phyloP scores from a whole-genome alignment of 75 land plant genomes.

The Larix kaempferi region DNA sequence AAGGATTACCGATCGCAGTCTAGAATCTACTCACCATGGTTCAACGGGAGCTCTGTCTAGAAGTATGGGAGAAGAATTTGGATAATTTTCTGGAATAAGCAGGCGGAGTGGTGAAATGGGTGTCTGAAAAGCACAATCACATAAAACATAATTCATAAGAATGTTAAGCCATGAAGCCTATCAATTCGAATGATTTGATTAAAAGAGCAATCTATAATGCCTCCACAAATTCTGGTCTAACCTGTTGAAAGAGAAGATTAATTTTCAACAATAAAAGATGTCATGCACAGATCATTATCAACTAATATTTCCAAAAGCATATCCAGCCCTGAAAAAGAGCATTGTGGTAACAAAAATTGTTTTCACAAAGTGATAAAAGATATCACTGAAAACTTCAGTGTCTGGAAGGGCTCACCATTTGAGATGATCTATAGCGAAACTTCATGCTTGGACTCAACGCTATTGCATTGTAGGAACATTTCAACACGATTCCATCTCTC shows the following conservation, averaged over 20 bases:
- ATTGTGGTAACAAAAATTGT: not conserved
- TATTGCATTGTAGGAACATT: slow-evolving; percentile 77
- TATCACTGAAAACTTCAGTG: not conserved
- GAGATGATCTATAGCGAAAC: slow-evolving; percentile 53
- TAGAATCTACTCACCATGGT: slow-evolving; percentile 41
- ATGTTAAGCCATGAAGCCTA: not conserved
- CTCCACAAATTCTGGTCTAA: not conserved
- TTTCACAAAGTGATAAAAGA: not conserved
- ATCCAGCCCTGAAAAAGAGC: not conserved
- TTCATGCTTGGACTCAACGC: slow-evolving; percentile 72
- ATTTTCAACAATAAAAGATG: not conserved
- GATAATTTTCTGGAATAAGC: slow-evolving; percentile 87
- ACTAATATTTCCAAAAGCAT: not conserved
- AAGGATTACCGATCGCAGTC: not conserved
- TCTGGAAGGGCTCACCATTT: slow-evolving; percentile 46
- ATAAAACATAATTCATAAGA: not conserved
- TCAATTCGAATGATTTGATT: not conserved
- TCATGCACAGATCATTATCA: not conserved
- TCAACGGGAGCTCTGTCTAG: slow-evolving; percentile 68
- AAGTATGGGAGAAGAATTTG: slow-evolving; percentile 79
- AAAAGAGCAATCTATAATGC: not conserved
- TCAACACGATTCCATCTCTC: slow-evolving; percentile 73
- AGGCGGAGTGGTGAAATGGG: slow-evolving; percentile 72
- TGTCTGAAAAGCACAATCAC: slow-evolving; percentile 44
- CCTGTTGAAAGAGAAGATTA: not conserved